phyloP scores from a whole-genome alignment of 2,329 filamentous ascomycete species.

The Aspergillus sp. region DNA sequence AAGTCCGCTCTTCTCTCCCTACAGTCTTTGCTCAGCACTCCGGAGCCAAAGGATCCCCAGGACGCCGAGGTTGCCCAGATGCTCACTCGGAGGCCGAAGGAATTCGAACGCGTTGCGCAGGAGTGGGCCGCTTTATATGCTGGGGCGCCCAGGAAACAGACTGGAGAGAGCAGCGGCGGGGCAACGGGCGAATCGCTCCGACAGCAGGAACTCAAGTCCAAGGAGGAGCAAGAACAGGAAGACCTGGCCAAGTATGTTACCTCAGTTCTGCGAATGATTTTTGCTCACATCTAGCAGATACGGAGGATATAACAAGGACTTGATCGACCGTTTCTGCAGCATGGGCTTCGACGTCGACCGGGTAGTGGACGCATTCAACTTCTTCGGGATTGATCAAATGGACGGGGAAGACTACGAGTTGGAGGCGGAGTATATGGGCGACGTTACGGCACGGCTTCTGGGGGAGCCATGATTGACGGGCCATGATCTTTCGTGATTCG shows the following conservation, averaged over 20 bases:
- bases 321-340: slow-evolving; percentile 72
- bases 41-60: slow-evolving; percentile 93
- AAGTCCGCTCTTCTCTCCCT: slow-evolving; percentile 90
- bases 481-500: slow-evolving; percentile 4
- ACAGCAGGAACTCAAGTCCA: slow-evolving; percentile 44
- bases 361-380: slow-evolving; percentile 78
- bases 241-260: slow-evolving; percentile 44
- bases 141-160: slow-evolving; percentile 55
- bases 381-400: slow-evolving; percentile 69
- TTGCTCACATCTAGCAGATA: slow-evolving; percentile 50
- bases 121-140: slow-evolving; percentile 86
- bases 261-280: background rate
- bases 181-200: slow-evolving; percentile 46
- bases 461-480: slow-evolving; percentile 54
- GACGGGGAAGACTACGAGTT: slow-evolving; percentile 72
- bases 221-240: slow-evolving; percentile 48
- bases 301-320: slow-evolving; percentile 72
- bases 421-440: slow-evolving; percentile 84
- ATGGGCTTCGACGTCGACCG: slow-evolving; percentile 88
- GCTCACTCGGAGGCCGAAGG: slow-evolving; percentile 68
- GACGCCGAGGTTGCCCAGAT: slow-evolving; percentile 91
- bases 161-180: slow-evolving; percentile 45
- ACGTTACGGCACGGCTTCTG: slow-evolving; percentile 76
- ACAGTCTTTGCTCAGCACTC: slow-evolving; percentile 83
- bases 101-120: slow-evolving; percentile 71